Conservation (phyloP, 2,329 filamentous ascomycete species). For the Elsinoe fawcettii region DNA sequence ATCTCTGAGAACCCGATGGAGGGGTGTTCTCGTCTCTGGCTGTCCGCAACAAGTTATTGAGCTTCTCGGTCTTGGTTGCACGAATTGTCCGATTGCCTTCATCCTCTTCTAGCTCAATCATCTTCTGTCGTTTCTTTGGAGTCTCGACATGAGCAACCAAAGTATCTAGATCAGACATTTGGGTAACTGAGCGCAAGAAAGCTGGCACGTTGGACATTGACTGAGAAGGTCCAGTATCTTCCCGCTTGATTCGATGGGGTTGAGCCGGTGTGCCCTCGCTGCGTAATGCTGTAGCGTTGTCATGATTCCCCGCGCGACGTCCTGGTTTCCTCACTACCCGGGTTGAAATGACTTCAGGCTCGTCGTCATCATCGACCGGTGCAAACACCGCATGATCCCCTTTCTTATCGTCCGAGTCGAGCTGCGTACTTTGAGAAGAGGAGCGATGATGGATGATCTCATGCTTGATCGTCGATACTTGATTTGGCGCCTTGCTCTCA, state of each 20-base stretch:
- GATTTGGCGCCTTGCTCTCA: background rate
- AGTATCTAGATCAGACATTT: conserved; percentile 40
- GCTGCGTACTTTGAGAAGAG: conserved; percentile 15
- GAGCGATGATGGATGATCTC: background rate
- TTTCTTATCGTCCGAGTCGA: conserved; percentile 39
- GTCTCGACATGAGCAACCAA: conserved; percentile 28
- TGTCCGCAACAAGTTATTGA: background rate
- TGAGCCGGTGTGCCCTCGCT: conserved; percentile 22
- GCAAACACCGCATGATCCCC: conserved; percentile 11
- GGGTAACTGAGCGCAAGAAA: conserved; percentile 27
- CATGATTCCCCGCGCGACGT: conserved; percentile 14
- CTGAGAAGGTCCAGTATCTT: conserved; percentile 29
- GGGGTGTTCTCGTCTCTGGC: conserved; percentile 11
- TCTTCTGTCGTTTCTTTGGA: conserved; percentile 24
- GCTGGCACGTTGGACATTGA: conserved; percentile 18
- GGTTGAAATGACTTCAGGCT: conserved; percentile 36
- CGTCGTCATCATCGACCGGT: conserved; percentile 34
- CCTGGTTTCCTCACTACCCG: conserved; percentile 36
- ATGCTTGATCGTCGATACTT: background rate
- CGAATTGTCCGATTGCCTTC: conserved; percentile 10
- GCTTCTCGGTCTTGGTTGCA: background rate
- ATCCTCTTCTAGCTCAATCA: conserved; percentile 18
- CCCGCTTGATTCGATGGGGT: conserved; percentile 34
- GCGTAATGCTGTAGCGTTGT: conserved; percentile 21
- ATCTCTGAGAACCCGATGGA: conserved; percentile 1